Base-by-base conservation (phyloP, 169 alveolate genomes). In the Fabrea salina region DNA sequence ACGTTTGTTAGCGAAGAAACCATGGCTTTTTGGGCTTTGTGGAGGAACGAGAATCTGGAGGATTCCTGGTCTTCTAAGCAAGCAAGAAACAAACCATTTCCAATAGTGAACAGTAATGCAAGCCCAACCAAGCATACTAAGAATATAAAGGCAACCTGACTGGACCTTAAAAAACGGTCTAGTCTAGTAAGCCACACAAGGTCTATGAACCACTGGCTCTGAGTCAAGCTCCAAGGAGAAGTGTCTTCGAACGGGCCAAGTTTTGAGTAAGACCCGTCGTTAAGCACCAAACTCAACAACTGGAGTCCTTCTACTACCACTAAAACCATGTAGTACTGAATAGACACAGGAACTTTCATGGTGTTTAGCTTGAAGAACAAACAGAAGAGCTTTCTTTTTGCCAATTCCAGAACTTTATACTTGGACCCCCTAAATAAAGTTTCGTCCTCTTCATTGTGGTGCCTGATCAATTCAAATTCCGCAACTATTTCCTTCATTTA, bases 321-420 rank as follows among this genome's bases (percentile, higher is more conserved):
- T 57, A 66, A 37, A n/a, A 66, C 16, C 56, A 66, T 41, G 32
- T 66, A 40, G 57, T 66, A 66, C 22, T 66, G 56, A n/a, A 66
- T 39, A 13, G 56, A 51, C 1, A 41, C n/a, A n/a, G 76, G 40
- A 7, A 66, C 19, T 66, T 66, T 66, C 56, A 41, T 35, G 16
- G 76, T 66, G 33, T 66, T 66, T 66, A 66, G 30, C 27, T 30
- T 35, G 76, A 66, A 66, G 40, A 66, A 66, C 30, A 66, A n/a
- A 13, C 56, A 32, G 40, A 66, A 66, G 19, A 66, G 56, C 32
- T 66, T 16, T 22, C 19, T 39, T 40, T 66, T 66, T 3, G 40
- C 22, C 58, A 37, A 19, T n/a, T 41, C 25, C 66, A 66, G 19
- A 25, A 66, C 40, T 57, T 66, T 51, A 11, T 66, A 27, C 39